Evolutionary conservation across 2,329 filamentous ascomycete species (phyloP).

Genomic region (Colletotrichum eremochloae): DNA sequence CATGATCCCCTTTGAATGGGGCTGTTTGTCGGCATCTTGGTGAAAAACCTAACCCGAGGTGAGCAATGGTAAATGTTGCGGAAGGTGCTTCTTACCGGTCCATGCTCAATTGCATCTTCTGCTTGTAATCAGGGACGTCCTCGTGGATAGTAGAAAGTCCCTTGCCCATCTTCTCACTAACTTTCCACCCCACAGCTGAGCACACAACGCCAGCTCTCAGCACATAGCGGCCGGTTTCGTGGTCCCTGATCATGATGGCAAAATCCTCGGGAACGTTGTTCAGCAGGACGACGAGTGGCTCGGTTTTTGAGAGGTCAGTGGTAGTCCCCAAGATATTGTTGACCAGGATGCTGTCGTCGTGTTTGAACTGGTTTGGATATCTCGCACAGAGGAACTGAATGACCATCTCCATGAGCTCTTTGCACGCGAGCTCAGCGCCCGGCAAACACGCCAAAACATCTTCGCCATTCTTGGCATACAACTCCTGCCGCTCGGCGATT

Average conservation of each 20-base stretch:
- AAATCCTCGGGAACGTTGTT: conserved; percentile 90
- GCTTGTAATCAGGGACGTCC: conserved; percentile 84
- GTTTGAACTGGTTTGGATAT: conserved; percentile 81
- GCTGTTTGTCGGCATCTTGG: conserved; percentile 79
- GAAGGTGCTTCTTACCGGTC: conserved; percentile 69
- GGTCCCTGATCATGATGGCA: conserved; percentile 79
- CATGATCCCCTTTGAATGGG: conserved; percentile 89
- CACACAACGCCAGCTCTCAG: conserved; percentile 84
- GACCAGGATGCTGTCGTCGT: conserved; percentile 71
- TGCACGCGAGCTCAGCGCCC: conserved; percentile 82
- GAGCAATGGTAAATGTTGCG: neutral
- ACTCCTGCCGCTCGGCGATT: conserved; percentile 75
- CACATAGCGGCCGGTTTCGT: conserved; percentile 77
- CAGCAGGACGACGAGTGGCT: conserved; percentile 78
- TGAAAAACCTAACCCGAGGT: conserved; percentile 74
- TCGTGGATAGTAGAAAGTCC: conserved; percentile 79
- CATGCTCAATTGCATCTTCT: conserved; percentile 91
- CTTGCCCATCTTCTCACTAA: conserved; percentile 79
- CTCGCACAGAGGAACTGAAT: conserved; percentile 83
- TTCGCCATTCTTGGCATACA: conserved; percentile 74
- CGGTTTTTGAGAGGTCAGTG: conserved; percentile 70
- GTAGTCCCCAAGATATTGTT: conserved; percentile 77
- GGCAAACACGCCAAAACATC: conserved; percentile 77
- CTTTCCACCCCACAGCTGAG: conserved; percentile 84
- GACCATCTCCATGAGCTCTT: conserved; percentile 89